A percentile compares a stretch with the other conserved stretches of the same genome.
Conservation (phyloP, 495 filamentous ascomycete species). For the Saxophila tyrrhenica region DNA sequence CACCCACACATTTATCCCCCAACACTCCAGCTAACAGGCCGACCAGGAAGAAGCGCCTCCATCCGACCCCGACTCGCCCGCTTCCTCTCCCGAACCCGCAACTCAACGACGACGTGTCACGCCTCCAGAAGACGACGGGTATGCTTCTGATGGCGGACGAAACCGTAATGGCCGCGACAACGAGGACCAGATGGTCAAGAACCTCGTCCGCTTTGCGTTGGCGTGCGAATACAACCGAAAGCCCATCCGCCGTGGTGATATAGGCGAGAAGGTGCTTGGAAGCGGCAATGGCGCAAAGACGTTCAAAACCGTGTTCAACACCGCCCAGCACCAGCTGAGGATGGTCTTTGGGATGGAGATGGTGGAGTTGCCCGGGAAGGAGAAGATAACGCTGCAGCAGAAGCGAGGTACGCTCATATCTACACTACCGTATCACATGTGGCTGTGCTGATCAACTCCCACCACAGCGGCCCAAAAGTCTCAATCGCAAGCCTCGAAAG, state of each 20-base stretch:
- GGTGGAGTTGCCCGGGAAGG: constrained; percentile 63
- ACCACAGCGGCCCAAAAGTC: constrained; percentile 45
- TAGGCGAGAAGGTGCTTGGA: constrained; percentile 55
- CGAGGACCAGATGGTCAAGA: constrained; percentile 66
- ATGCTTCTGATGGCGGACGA: background rate
- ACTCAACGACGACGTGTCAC: constrained; percentile 10
- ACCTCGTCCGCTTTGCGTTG: constrained; percentile 78
- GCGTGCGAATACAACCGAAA: constrained; percentile 77
- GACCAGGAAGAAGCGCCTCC: background rate
- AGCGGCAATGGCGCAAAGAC: constrained; percentile 15
- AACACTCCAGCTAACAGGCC: background rate
- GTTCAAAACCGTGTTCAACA: constrained; percentile 33
- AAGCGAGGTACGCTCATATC: constrained; percentile 54
- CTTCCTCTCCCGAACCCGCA: constrained; percentile 10
- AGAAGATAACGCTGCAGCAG: constrained; percentile 66
- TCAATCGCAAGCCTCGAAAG: constrained; percentile 28
- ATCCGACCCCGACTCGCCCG: background rate
- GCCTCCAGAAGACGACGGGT: background rate
- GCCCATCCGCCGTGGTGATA: constrained; percentile 65
- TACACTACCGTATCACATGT: background rate
- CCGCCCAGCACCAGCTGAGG: constrained; percentile 38
- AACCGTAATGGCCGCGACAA: constrained; percentile 29
- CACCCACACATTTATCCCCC: background rate
- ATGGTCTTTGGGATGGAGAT: constrained; percentile 76
- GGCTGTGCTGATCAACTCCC: background rate